Evolutionary conservation across 106 monocot species (phyloP), one percentile per base, ranked within the genome.

Genomic region (Dioscorea alata): DNA sequence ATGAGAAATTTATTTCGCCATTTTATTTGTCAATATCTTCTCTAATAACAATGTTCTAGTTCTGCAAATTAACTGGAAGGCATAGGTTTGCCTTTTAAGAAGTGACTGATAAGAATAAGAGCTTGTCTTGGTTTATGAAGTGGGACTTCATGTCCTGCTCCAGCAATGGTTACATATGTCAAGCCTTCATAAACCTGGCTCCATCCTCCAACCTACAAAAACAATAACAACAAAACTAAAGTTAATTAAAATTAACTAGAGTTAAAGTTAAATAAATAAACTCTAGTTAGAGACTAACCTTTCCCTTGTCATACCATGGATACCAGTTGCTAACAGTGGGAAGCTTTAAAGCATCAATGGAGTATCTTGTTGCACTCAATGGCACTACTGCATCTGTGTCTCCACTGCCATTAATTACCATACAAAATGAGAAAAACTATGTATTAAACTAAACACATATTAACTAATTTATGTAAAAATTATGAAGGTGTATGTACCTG

Each of bases 381-480:
- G 99, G 93, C 24, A 99, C 90, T 17, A 93, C 92, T 5, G 99
- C 76, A 75, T 99, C 99, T 12, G 92, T 85, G 63, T 99, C 99
- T 42, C 99, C 99, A 63, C 99, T 99, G 87, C 68, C 28, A 69
- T 42, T 42, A 28, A 28, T 28, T 1, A 42, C 42, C 42, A 42
- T 42, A 42, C 42, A 42, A 42, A 42, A 10, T 42, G 42, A 42
- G 42, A 42, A 42, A 6, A 42, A 6, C 42, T 10, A 1, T 28
- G 28, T 28, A 3, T 28, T 28, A 28, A 28, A 28, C 28, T 28
- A 28, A 28, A 28, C 3, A 28, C 28, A 28, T 28, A 28, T 28
- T 28, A 28, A 28, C 28, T 28, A 28, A 28, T 28, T 28, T 28
- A 28, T 28, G 28, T 3, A 28, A 28, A 28, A 1, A 50, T 25